Conservation (phyloP, 2,329 filamentous ascomycete genomes). For the Talaromyces sp. region DNA sequence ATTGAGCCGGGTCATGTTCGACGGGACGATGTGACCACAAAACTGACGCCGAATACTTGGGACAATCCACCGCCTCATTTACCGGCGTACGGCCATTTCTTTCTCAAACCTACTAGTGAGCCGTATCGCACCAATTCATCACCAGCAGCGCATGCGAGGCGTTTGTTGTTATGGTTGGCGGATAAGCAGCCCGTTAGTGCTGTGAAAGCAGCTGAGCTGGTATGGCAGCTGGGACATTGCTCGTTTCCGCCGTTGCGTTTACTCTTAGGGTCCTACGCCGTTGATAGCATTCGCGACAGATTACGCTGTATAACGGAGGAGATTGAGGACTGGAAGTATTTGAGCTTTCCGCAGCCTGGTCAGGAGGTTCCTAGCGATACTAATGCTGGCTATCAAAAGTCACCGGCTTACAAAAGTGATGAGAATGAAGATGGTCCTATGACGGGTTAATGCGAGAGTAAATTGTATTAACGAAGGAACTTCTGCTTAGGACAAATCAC, state of each 20-base stretch:
- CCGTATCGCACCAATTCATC: slow-evolving; percentile 73
- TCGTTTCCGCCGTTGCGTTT: slow-evolving; percentile 85
- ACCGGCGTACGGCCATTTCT: slow-evolving; percentile 85
- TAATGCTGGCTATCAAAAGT: slow-evolving; percentile 4
- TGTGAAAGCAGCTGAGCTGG: slow-evolving; percentile 85
- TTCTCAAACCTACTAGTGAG: slow-evolving; percentile 79
- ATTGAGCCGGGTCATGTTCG: slow-evolving; percentile 88
- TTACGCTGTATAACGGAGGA: slow-evolving; percentile 90
- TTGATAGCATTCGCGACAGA: slow-evolving; percentile 90
- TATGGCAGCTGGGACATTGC: slow-evolving; percentile 94
- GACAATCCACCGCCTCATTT: slow-evolving; percentile 49
- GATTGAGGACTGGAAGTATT: slow-evolving; percentile 86
- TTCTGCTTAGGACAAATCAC: neutral
- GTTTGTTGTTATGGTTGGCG: slow-evolving; percentile 92
- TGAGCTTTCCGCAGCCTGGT: slow-evolving; percentile 60
- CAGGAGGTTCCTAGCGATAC: slow-evolving; percentile 18
- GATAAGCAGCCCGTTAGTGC: slow-evolving; percentile 90
- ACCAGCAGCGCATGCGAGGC: slow-evolving; percentile 80
- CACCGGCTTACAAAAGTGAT: slow-evolving; percentile 15
- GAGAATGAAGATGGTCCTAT: slow-evolving; percentile 15
- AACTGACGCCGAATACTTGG: slow-evolving; percentile 29
- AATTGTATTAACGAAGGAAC: neutral
- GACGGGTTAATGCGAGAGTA: neutral
- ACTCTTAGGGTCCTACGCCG: slow-evolving; percentile 87
- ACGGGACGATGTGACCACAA: slow-evolving; percentile 61